These are phyloP conservation scores for Beauveria caledonica DNA, from an alignment of 2,329 filamentous ascomycete genomes.

Conservation along the genomic window DNA sequence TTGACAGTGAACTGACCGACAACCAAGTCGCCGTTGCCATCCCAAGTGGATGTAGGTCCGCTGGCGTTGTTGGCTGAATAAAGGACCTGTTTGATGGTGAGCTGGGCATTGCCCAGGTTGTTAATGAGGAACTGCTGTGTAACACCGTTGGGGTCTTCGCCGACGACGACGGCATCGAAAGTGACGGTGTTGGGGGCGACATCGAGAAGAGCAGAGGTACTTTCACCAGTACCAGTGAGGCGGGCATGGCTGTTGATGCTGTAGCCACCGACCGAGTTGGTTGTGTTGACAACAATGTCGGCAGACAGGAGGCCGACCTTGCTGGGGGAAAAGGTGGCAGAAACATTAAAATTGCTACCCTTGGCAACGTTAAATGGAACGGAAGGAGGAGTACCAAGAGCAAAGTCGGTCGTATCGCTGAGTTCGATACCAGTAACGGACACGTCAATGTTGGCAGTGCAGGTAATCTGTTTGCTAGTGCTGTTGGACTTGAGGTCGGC, in stretches of 20 bases:
- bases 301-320: constrained; percentile 40
- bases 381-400: constrained; percentile 27
- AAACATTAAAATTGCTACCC: constrained; percentile 34
- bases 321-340: constrained; percentile 36
- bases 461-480: constrained; percentile 30
- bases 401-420: constrained; percentile 26
- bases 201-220: constrained; percentile 34
- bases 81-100: constrained; percentile 36
- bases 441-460: constrained; percentile 37
- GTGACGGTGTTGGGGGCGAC: constrained; percentile 40
- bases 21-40: constrained; percentile 25
- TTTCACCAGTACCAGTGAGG: constrained; percentile 41
- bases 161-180: constrained; percentile 42
- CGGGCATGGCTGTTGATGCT: constrained; percentile 37
- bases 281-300: constrained; percentile 39
- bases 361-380: constrained; percentile 23
- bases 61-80: constrained; percentile 35
- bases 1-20: constrained; percentile 41
- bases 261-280: constrained; percentile 37
- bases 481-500: constrained; percentile 31
- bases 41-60: constrained; percentile 36
- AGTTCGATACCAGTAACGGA: constrained; percentile 31
- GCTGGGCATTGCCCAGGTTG: constrained; percentile 39
- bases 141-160: constrained; percentile 27
- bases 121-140: constrained; percentile 37